Conservation (phyloP, 805 yeast species). For the Wickerhamiella hasegawae region DNA sequence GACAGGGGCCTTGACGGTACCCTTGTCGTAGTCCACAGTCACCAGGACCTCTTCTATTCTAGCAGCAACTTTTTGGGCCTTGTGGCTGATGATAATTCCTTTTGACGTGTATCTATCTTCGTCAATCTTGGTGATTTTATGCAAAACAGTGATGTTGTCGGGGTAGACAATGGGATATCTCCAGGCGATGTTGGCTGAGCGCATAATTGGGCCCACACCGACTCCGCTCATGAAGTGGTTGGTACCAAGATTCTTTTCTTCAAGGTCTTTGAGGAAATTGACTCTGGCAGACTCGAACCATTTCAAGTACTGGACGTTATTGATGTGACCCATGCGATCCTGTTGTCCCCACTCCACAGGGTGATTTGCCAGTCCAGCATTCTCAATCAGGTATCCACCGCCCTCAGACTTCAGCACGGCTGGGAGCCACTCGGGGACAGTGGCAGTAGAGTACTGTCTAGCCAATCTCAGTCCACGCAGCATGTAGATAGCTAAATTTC, state of each 20-base stretch:
- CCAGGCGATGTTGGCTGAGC: constrained; percentile 20
- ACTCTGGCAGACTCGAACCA: constrained; percentile 22
- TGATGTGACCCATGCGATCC: constrained; percentile 20
- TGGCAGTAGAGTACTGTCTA: neutral
- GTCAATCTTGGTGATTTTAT: constrained; percentile 11
- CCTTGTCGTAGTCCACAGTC: constrained; percentile 19
- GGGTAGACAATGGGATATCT: constrained; percentile 19
- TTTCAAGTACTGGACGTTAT: constrained; percentile 19
- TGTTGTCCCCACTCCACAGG: constrained; percentile 17
- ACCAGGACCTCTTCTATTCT: constrained; percentile 19
- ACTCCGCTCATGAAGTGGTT: constrained; percentile 11
- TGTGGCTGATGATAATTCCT: constrained; percentile 20
- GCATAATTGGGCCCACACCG: constrained; percentile 20
- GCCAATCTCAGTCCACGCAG: neutral
- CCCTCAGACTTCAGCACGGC: neutral
- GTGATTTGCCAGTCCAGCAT: neutral
- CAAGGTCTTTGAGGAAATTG: constrained; percentile 12
- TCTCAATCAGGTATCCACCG: neutral
- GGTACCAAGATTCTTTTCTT: constrained; percentile 7
- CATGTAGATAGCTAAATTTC: neutral
- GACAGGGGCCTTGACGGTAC: constrained; percentile 17
- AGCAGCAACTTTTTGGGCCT: constrained; percentile 19
- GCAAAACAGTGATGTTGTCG: constrained; percentile 19
- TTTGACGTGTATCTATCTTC: constrained; percentile 16
- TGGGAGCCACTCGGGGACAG: neutral